These are phyloP conservation scores for Paramecium biaurelia DNA, from an alignment of 73 alveolate genomes.

Conservation along the genomic window DNA sequence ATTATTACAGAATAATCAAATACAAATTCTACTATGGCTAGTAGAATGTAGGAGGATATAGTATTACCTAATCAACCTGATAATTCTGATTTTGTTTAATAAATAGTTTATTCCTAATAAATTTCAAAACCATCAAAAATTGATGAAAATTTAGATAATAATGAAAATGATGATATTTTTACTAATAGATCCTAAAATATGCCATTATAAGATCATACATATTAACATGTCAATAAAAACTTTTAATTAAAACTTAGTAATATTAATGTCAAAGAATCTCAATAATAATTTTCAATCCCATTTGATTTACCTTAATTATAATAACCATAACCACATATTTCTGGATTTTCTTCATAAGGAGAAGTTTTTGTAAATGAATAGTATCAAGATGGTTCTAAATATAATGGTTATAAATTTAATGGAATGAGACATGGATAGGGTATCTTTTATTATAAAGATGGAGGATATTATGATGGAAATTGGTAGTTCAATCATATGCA, in stretches of 20 bases:
- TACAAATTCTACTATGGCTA: not conserved
- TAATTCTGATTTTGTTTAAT: not conserved
- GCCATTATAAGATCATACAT: not conserved
- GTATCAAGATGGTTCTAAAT: constrained; percentile 77
- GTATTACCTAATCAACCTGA: not conserved
- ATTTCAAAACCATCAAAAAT: not conserved
- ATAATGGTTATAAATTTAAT: constrained; percentile 72
- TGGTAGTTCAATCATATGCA: constrained; percentile 72
- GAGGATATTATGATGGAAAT: constrained; percentile 77
- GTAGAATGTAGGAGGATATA: not conserved
- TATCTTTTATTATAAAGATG: constrained; percentile 69
- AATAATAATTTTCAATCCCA: constrained; percentile 13
- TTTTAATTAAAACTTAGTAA: not conserved
- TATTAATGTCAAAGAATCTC: not conserved
- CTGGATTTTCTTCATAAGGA: constrained; percentile 12
- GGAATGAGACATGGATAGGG: constrained; percentile 85
- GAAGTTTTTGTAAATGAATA: constrained; percentile 53
- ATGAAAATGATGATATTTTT: not conserved
- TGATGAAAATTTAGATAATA: not conserved
- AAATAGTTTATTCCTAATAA: not conserved
- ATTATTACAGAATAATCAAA: not conserved
- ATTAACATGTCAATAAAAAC: not conserved
- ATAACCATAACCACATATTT: not conserved
- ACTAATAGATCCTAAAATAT: not conserved
- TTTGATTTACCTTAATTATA: not conserved